phyloP scores from a whole-genome alignment of 495 filamentous ascomycete genomes.

The Penicilliopsis zonata region DNA sequence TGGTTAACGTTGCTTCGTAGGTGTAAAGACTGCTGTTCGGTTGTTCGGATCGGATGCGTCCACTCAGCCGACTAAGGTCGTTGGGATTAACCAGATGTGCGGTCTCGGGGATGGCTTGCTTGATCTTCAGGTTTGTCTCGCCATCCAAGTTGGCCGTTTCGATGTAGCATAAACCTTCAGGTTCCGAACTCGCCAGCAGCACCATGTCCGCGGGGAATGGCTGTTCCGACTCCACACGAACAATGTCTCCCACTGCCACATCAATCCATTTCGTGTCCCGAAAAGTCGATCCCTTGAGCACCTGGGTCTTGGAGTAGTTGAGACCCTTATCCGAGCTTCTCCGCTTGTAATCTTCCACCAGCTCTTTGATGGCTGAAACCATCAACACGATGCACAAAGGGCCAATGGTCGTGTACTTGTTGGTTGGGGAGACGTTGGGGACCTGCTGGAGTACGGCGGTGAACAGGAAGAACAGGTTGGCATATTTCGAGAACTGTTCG shows the following conservation, averaged over 20 bases:
- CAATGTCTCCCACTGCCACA: slow-evolving; percentile 85
- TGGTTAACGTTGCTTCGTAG: slow-evolving; percentile 91
- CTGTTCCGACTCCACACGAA: slow-evolving; percentile 90
- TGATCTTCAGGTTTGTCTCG: slow-evolving; percentile 98
- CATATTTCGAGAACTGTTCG: slow-evolving; percentile 98
- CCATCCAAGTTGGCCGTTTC: slow-evolving; percentile 98
- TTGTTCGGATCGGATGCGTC: slow-evolving; percentile 85
- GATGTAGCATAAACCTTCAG: slow-evolving; percentile 96
- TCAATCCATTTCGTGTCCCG: slow-evolving; percentile 86
- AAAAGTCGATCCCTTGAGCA: slow-evolving; percentile 77
- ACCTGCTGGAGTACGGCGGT: slow-evolving; percentile 94
- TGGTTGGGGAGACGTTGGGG: slow-evolving; percentile 87
- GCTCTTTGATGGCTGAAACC: slow-evolving; percentile 89
- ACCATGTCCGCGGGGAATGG: slow-evolving; percentile 94
- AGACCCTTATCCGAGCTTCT: slow-evolving; percentile 77
- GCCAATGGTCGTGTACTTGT: slow-evolving; percentile 89
- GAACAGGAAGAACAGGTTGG: slow-evolving; percentile 99
- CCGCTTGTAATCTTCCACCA: slow-evolving; percentile 88
- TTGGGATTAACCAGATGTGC: slow-evolving; percentile 72
- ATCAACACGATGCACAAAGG: slow-evolving; percentile 80
- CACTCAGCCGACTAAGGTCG: slow-evolving; percentile 78
- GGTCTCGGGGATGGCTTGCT: slow-evolving; percentile 94
- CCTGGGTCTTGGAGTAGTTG: slow-evolving; percentile 77
- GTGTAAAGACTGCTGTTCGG: slow-evolving; percentile 98
- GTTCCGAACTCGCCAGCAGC: slow-evolving; percentile 86